Percentiles rank a stretch among this genome's conserved stretches.
phyloP scores from a whole-genome alignment of 2,329 filamentous ascomycete genomes.

The Colletotrichum camelliae region DNA sequence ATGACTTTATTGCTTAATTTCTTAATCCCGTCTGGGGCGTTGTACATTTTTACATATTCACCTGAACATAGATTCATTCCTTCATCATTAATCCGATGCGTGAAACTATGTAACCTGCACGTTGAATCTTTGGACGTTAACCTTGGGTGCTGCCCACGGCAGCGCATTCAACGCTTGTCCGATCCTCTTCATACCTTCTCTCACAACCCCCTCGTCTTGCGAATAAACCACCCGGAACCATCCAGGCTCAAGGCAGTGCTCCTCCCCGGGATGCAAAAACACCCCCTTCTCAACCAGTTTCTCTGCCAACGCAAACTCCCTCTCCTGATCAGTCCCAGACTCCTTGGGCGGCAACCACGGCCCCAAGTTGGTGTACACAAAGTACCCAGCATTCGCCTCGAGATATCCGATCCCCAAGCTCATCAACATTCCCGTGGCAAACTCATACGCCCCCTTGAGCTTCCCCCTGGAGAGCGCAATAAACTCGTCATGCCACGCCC shows the following conservation, averaged over 20 bases:
- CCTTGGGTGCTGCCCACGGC: neutral
- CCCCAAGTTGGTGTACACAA: slow-evolving; percentile 59
- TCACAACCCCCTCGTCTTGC: slow-evolving; percentile 37
- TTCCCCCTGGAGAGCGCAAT: slow-evolving; percentile 42
- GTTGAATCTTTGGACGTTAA: neutral
- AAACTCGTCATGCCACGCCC: slow-evolving; percentile 49
- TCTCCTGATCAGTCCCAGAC: slow-evolving; percentile 32
- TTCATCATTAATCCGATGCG: neutral
- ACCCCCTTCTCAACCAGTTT: slow-evolving; percentile 51
- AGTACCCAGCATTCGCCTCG: slow-evolving; percentile 62
- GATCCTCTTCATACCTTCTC: slow-evolving; percentile 41
- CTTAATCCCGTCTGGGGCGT: neutral
- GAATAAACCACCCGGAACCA: slow-evolving; percentile 62
- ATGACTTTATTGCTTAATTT: slow-evolving; percentile 13
- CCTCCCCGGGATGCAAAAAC: slow-evolving; percentile 53
- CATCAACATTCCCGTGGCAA: slow-evolving; percentile 40
- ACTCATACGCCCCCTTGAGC: slow-evolving; percentile 44
- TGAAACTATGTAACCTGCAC: neutral
- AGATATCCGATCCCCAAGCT: slow-evolving; percentile 48
- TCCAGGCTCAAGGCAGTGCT: slow-evolving; percentile 50
- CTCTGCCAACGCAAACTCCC: slow-evolving; percentile 50
- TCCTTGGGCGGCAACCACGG: slow-evolving; percentile 40
- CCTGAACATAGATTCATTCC: slow-evolving; percentile 5
- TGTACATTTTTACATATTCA: slow-evolving; percentile 1
- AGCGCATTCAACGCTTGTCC: neutral